phyloP scores from a whole-genome alignment of 129 eudicot species.

The Escallonia rubra region DNA sequence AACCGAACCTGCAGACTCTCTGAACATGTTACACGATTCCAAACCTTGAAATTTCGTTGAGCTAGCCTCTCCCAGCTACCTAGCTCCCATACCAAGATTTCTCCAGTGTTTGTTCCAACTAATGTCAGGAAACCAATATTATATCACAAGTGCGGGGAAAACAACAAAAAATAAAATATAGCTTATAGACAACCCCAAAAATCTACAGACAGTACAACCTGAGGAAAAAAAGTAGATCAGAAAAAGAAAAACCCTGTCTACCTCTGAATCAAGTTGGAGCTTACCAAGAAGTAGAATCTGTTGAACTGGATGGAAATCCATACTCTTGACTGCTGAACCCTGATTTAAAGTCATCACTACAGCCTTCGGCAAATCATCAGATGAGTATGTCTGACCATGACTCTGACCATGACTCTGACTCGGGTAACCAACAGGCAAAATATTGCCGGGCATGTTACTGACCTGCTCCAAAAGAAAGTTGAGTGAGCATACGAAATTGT shows the following conservation, averaged over 20 bases:
- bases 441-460: constrained; percentile 47
- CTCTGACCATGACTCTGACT: constrained; percentile 67
- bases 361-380: constrained; percentile 72
- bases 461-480: constrained; percentile 34
- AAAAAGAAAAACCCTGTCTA: too few relatives aligned
- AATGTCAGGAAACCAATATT: constrained; percentile 9
- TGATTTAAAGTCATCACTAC: constrained; percentile 64
- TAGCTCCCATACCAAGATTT: constrained; percentile 68
- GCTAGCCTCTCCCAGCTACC: constrained; percentile 66
- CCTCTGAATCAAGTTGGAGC: constrained; percentile 20
- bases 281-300: constrained; percentile 77
- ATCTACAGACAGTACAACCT: not conserved
- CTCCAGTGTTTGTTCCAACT: constrained; percentile 79
- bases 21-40: constrained; percentile 62
- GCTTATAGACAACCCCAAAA: not conserved
- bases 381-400: constrained; percentile 35
- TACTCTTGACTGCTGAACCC: constrained; percentile 69
- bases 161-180: not conserved
- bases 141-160: not conserved
- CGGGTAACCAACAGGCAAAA: constrained; percentile 45
- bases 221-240: too few relatives aligned
- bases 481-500: not conserved
- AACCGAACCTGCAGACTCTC: constrained; percentile 61
- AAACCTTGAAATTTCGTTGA: constrained; percentile 63
- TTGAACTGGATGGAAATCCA: constrained; percentile 82